Percentiles rank a stretch among this genome's conserved stretches.
Conservation (phyloP, 2,329 filamentous ascomycete genomes). For the Pseudogymnoascus sp. region DNA sequence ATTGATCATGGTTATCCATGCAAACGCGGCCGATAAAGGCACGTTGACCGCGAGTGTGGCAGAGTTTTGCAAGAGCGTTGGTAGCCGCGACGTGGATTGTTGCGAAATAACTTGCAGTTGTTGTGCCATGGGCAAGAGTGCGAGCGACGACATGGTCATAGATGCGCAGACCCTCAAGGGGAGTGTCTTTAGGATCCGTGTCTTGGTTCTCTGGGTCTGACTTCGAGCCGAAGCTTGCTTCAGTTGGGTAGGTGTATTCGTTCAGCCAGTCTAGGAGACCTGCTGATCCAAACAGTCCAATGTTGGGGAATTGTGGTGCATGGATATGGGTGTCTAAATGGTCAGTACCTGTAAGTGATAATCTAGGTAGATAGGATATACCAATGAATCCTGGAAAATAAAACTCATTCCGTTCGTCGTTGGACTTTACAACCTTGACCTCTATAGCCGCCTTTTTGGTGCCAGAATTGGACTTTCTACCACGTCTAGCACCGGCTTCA, state of each 20-base stretch:
- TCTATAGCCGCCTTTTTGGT: neutral
- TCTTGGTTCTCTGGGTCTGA: neutral
- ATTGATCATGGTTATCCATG: conserved; percentile 68
- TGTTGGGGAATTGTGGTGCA: conserved; percentile 48
- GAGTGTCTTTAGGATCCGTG: conserved; percentile 31
- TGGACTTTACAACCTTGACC: neutral
- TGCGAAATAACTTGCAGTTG: conserved; percentile 88
- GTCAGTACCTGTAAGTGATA: neutral
- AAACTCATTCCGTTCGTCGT: conserved; percentile 40
- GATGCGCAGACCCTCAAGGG: conserved; percentile 49
- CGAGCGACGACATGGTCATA: conserved; percentile 72
- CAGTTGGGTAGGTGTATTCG: conserved; percentile 54
- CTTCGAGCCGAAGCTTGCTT: conserved; percentile 43
- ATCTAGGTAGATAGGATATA: conserved; percentile 30
- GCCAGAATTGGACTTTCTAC: neutral
- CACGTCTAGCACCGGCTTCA: neutral
- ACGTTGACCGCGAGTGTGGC: conserved; percentile 69
- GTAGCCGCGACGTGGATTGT: conserved; percentile 80
- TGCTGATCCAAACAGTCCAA: conserved; percentile 21
- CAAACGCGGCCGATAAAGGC: conserved; percentile 87
- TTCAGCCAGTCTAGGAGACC: conserved; percentile 51
- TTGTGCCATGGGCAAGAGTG: conserved; percentile 84
- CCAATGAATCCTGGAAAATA: conserved; percentile 80
- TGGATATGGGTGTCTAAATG: conserved; percentile 56
- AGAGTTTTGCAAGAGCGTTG: conserved; percentile 86